Evolutionary conservation across 805 yeast species (phyloP).

Genomic region (Komagataella ulmi): DNA sequence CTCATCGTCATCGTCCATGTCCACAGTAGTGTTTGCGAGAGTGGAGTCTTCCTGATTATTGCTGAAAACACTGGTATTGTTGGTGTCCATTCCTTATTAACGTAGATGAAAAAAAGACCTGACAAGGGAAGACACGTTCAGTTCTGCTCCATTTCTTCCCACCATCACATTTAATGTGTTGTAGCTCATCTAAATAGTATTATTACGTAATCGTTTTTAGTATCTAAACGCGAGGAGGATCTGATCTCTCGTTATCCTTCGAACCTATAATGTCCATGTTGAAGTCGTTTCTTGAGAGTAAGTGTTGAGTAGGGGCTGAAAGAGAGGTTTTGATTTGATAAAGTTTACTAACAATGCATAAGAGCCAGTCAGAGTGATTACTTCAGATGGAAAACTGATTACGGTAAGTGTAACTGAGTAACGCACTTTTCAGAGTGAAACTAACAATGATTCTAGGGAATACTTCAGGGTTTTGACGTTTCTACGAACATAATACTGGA

Average conservation of each 20-base stretch:
- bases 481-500: conserved; percentile 46
- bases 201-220: conserved; percentile 1
- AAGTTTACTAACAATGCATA: conserved; percentile 7
- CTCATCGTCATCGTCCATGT: conserved; percentile 5
- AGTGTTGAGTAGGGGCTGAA: conserved; percentile 2
- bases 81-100: background rate
- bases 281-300: conserved; percentile 12
- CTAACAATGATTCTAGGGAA: conserved; percentile 17
- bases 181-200: background rate
- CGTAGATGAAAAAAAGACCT: background rate
- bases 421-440: background rate
- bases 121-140: background rate
- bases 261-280: conserved; percentile 10
- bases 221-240: conserved; percentile 5
- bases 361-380: conserved; percentile 40
- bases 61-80: conserved; percentile 1
- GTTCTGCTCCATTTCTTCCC: background rate
- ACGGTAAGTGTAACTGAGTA: conserved; percentile 8
- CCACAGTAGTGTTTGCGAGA: background rate
- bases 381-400: conserved; percentile 42
- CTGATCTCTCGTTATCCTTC: background rate
- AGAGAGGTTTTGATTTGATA: background rate
- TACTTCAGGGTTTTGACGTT: conserved; percentile 49
- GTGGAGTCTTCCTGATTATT: conserved; percentile 3
- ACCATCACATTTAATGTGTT: background rate